Evolutionary conservation across 495 filamentous ascomycete genomes (phyloP), one percentile per base, ranked within the genome.

Genomic region (Emericellopsis terricola): DNA sequence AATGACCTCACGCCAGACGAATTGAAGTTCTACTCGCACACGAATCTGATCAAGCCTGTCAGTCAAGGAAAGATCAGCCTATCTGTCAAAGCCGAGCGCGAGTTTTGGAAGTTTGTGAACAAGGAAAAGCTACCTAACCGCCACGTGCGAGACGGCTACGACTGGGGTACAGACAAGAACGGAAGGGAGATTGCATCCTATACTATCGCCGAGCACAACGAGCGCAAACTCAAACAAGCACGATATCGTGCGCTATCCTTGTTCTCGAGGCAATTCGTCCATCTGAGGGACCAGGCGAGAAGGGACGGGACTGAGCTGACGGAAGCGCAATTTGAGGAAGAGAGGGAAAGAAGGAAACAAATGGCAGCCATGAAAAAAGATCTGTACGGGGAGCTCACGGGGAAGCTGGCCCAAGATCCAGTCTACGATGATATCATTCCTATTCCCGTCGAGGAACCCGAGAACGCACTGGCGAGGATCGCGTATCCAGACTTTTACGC

Each of bases 401-500:
- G 55, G 19, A 36, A 47, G 42, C 85, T 93, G 53, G 59, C 68
- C 33, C 52, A 60, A 33, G 71, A 86, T 50, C 75, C 81, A 0
- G 67, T 68, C 33, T 97, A 85, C 85, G 69, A 79, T 39, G 79
- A 86, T 52, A 59, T 97, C 24, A 50, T 71, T 19, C 89, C 91
- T 15, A 76, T 96, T 31, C 73, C 78, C 4, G 71, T 86, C 44
- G 68, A 86, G 43, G 89, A 96, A 55, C 81, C 84, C 26, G 65
- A 69, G 21, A 60, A 61, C 34, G 82, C 86, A 8, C 66, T 97
- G 41, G 89, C 87, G 2, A 70, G 73, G 27, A 97, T 97, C 47
- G 72, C 83, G 28, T 97, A 97, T 52, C 69, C 73, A 0, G 68
- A 73, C 6, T 77, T 84, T 32, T 97, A 96, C 53, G 66, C 75